Conservation (phyloP, 257 asterid species). For the Solanum lignicaule region DNA sequence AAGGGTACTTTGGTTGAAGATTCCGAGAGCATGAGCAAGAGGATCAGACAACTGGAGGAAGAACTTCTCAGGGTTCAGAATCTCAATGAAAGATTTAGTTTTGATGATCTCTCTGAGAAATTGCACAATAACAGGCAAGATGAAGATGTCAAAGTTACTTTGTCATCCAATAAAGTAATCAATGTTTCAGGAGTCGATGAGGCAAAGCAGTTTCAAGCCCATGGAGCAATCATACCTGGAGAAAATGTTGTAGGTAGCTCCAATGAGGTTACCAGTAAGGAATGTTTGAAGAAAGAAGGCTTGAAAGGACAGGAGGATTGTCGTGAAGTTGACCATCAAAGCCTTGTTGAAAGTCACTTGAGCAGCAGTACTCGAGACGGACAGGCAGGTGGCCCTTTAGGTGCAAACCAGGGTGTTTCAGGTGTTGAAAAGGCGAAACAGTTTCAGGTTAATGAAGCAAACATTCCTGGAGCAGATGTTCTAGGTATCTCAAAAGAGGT, state of each 20-base stretch:
- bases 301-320: neutral
- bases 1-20: constrained; percentile 16
- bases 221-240: neutral
- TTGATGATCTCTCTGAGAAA: constrained; percentile 13
- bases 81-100: constrained; percentile 12
- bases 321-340: neutral
- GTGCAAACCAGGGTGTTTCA: neutral
- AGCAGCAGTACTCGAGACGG: neutral
- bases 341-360: neutral
- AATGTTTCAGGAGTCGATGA: neutral
- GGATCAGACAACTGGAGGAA: constrained; percentile 28
- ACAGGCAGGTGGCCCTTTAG: neutral
- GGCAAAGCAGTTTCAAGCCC: neutral
- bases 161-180: neutral
- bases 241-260: neutral
- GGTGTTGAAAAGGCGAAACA: neutral
- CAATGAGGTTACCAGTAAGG: neutral
- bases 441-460: neutral
- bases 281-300: neutral
- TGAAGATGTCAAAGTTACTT: constrained; percentile 7
- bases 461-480: neutral
- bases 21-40: constrained; percentile 16
- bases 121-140: constrained; percentile 16
- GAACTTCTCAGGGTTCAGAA: constrained; percentile 19
- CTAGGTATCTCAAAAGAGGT: neutral